Conservation (phyloP, 2,329 filamentous ascomycete genomes). For the Diaporthe longicolla region DNA sequence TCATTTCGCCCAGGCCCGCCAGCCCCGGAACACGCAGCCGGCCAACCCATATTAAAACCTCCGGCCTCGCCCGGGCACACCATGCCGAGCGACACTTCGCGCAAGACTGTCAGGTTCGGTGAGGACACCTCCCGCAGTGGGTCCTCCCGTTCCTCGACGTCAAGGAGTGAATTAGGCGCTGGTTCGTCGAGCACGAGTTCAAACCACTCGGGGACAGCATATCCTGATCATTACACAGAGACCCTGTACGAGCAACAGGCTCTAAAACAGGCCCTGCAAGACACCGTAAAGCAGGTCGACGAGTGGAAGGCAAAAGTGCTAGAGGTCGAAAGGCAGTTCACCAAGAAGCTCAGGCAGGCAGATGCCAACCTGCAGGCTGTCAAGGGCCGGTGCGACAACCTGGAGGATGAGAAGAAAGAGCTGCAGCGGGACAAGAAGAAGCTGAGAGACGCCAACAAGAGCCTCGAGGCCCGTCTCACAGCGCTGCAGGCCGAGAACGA, state of each 20-base stretch:
- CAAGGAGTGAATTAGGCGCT: conserved; percentile 52
- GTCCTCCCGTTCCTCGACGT: conserved; percentile 48
- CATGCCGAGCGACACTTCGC: conserved; percentile 35
- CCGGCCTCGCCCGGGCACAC: conserved; percentile 6
- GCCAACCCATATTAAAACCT: conserved; percentile 10
- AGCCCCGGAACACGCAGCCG: conserved; percentile 35
- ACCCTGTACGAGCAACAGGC: conserved; percentile 47
- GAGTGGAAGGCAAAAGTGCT: conserved; percentile 46
- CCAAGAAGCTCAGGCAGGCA: conserved; percentile 41
- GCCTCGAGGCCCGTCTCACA: conserved; percentile 42
- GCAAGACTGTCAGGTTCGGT: conserved; percentile 52
- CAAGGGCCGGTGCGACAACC: conserved; percentile 40
- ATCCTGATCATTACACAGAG: conserved; percentile 48
- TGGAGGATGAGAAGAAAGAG: conserved; percentile 47
- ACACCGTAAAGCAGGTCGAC: conserved; percentile 44
- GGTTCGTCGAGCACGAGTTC: conserved; percentile 53
- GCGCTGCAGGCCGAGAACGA: conserved; percentile 42
- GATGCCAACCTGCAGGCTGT: conserved; percentile 45
- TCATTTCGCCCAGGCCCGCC: conserved; percentile 7
- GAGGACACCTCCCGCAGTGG: conserved; percentile 48
- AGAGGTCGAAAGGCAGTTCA: conserved; percentile 46
- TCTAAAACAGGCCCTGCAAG: conserved; percentile 49
- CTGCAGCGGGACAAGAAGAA: conserved; percentile 47
- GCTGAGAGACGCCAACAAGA: conserved; percentile 48
- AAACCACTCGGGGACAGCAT: conserved; percentile 45